These are phyloP conservation scores for Colletotrichum truncatum DNA, from an alignment of 2,329 filamentous ascomycete species.

Conservation along the genomic window DNA sequence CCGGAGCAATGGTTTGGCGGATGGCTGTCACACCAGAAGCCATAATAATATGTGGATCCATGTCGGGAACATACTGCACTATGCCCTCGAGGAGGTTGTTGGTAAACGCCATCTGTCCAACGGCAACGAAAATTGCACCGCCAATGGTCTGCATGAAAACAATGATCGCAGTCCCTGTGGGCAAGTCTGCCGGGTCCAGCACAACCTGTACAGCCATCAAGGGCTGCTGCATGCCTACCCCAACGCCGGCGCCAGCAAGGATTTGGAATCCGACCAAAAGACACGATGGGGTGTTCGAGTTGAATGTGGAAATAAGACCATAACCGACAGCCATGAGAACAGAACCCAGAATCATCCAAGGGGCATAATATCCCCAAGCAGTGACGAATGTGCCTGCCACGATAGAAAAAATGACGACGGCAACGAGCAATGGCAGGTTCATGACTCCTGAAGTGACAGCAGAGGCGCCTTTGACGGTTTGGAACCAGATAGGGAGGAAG, in stretches of 20 bases:
- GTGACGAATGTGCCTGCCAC: conserved; percentile 45
- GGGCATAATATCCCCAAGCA: conserved; percentile 53
- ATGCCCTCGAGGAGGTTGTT: conserved; percentile 54
- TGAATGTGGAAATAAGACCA: conserved; percentile 53
- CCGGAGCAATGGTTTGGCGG: conserved; percentile 37
- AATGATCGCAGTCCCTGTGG: conserved; percentile 55
- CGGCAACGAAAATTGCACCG: conserved; percentile 58
- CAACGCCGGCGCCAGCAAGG: conserved; percentile 51
- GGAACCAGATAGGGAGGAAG: conserved; percentile 56
- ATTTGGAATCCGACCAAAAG: conserved; percentile 57
- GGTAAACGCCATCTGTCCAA: conserved; percentile 61
- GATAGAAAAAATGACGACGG: conserved; percentile 45
- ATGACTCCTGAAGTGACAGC: conserved; percentile 50
- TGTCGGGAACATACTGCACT: conserved; percentile 41
- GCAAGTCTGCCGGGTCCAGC: conserved; percentile 51
- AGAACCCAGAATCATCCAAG: conserved; percentile 49
- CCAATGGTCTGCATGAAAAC: conserved; percentile 56
- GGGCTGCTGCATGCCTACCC: conserved; percentile 53
- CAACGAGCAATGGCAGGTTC: conserved; percentile 51
- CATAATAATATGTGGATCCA: conserved; percentile 44
- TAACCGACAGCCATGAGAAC: conserved; percentile 46
- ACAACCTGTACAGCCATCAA: conserved; percentile 56
- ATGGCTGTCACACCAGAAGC: conserved; percentile 48
- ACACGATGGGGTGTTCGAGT: conserved; percentile 39
- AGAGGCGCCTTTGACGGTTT: conserved; percentile 50